A percentile compares a stretch with the other conserved stretches of the same genome.
Evolutionary conservation across 306 rosid genomes (phyloP).

Genomic region (Coriaria nepalensis): DNA sequence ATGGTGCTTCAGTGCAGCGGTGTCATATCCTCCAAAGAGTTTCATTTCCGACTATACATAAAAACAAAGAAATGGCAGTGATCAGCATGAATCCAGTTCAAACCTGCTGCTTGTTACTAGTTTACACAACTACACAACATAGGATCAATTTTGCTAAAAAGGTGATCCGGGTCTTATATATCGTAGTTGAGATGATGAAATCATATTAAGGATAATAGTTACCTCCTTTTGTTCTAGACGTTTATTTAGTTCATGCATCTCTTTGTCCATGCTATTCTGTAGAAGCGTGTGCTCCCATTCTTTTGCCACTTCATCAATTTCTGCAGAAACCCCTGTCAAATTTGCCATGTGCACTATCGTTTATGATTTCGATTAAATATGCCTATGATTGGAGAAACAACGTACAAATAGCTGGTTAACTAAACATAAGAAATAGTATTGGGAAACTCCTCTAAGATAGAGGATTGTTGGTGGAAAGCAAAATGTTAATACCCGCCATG

Average conservation of each 20-base stretch:
- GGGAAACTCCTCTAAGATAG: no score
- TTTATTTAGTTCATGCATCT: constrained; percentile 81
- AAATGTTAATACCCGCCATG: constrained; percentile 39
- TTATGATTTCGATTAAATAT: constrained; percentile 9
- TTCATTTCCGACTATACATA: constrained; percentile 84
- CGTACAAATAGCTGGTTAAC: background rate
- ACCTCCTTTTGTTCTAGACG: constrained; percentile 97
- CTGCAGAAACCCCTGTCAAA: constrained; percentile 64
- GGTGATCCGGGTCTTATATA: no score
- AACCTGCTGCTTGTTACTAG: no score
- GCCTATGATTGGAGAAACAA: constrained; percentile 1
- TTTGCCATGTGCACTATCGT: constrained; percentile 15
- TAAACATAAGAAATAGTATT: background rate
- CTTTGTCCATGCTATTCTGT: constrained; percentile 93
- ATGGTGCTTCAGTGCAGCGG: constrained; percentile 82
- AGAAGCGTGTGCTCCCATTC: constrained; percentile 99
- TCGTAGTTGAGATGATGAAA: no score
- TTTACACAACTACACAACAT: no score
- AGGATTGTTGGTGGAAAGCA: constrained; percentile 2
- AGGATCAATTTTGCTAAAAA: no score
- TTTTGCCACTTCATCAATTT: constrained; percentile 81
- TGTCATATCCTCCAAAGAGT: constrained; percentile 65
- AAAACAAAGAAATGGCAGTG: background rate
- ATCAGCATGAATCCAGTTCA: no score
- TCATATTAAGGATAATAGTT: background rate